Evolutionary conservation across 2,329 filamentous ascomycete species (phyloP).

Genomic region (Rhinocladiella mackenziei): DNA sequence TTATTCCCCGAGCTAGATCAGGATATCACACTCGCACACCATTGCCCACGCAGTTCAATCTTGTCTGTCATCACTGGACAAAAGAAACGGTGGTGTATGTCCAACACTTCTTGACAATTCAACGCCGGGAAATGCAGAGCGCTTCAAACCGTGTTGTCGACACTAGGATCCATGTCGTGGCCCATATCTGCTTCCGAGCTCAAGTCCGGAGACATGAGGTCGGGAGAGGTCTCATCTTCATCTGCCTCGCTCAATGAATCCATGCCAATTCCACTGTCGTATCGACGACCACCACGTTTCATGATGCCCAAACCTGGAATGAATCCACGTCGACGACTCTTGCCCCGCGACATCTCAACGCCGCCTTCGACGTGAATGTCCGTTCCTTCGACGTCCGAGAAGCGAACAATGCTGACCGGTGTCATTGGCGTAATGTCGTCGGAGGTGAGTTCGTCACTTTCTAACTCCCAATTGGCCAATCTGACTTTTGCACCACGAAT

Average conservation of each 20-base stretch:
- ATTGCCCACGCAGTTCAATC: not conserved
- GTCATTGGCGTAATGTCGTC: slow-evolving; percentile 42
- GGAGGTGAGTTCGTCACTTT: slow-evolving; percentile 34
- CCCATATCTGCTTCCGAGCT: slow-evolving; percentile 23
- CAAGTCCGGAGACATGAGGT: slow-evolving; percentile 28
- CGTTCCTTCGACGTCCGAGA: slow-evolving; percentile 29
- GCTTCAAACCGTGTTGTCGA: slow-evolving; percentile 1
- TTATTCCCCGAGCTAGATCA: not conserved
- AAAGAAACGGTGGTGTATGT: not conserved
- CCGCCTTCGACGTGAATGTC: slow-evolving; percentile 23
- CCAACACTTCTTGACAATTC: not conserved
- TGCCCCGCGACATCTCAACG: slow-evolving; percentile 24
- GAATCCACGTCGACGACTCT: slow-evolving; percentile 14
- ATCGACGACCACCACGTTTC: slow-evolving; percentile 20
- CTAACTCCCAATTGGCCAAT: slow-evolving; percentile 40
- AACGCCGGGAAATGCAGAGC: not conserved
- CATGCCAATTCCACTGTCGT: slow-evolving; percentile 42
- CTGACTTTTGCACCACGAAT: slow-evolving; percentile 35
- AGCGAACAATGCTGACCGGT: slow-evolving; percentile 40
- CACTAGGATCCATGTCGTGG: slow-evolving; percentile 6
- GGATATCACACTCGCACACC: not conserved
- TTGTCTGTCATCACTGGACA: not conserved
- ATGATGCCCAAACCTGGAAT: slow-evolving; percentile 11
- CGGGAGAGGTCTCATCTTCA: slow-evolving; percentile 28
- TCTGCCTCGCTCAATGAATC: slow-evolving; percentile 34